Percentiles rank a stretch among this genome's conserved stretches.
These are phyloP conservation scores for Pichia sporocuriosa DNA, from an alignment of 805 yeast genomes.

Conservation along the genomic window DNA sequence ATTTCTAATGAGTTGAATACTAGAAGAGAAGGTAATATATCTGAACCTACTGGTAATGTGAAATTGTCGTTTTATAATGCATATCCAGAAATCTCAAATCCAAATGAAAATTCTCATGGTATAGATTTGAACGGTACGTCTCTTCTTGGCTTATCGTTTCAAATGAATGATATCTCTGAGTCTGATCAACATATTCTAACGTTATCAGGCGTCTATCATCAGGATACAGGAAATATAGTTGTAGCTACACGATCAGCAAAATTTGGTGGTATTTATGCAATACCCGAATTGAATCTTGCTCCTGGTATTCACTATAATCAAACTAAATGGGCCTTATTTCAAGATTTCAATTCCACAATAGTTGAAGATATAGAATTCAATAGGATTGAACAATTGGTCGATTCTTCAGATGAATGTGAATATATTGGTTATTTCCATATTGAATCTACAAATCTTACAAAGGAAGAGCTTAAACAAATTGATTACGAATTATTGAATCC, in stretches of 20 bases:
- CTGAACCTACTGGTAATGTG: conserved; percentile 22
- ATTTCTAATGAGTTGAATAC: conserved; percentile 3
- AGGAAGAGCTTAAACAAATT: conserved; percentile 48
- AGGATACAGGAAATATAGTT: conserved; percentile 55
- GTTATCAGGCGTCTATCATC: conserved; percentile 59
- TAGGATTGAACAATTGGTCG: conserved; percentile 32
- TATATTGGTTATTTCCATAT: conserved; percentile 62
- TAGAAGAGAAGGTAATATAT: conserved; percentile 22
- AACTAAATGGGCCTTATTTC: conserved; percentile 38
- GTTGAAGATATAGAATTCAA: conserved; percentile 34
- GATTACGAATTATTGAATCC: conserved; percentile 73
- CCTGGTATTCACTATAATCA: conserved; percentile 36
- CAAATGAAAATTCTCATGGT: conserved; percentile 1
- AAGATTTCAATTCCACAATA: conserved; percentile 36
- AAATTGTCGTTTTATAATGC: conserved; percentile 17
- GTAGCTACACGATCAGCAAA: conserved; percentile 57
- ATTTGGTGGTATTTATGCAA: conserved; percentile 52
- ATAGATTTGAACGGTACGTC: conserved; percentile 24
- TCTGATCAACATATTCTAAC: conserved; percentile 42
- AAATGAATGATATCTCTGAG: conserved; percentile 40
- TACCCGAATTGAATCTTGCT: conserved; percentile 47
- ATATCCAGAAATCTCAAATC: background rate
- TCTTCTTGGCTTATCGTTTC: conserved; percentile 27
- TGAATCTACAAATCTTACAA: conserved; percentile 49
- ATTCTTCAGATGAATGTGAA: conserved; percentile 51